Base-by-base conservation (phyloP, 176 grass and related monocot species). In the Secale cereale region DNA sequence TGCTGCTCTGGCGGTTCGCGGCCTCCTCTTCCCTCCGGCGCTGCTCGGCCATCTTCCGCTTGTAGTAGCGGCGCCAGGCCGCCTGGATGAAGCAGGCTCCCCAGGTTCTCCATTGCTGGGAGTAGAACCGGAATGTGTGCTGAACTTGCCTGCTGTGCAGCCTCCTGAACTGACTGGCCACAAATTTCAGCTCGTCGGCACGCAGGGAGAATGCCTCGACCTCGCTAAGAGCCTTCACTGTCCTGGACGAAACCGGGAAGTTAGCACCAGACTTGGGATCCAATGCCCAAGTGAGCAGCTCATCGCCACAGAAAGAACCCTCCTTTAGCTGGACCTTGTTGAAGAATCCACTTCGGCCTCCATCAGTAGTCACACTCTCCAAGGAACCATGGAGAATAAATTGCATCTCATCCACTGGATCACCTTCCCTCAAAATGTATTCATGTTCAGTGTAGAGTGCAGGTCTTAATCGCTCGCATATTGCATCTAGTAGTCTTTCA, bases 401-500 rank as follows among this genome's bases (percentile, higher is more conserved):
- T 48, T 95, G 85, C 91, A 98, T 98, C 91, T 98, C 95, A 46
- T 98, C 93, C 37, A 98, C 96, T 1, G 96, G 96, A 76, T 98
- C 96, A 36, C 96, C 96, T 92, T 98, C 96, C 75, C 94, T 95
- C 83, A 98, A 72, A 85, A 98, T 88, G 75, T 74, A 91, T 59
- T 91, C 85, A 30, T 93, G 41, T 68, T 89, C 78, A 14, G 93
- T 98, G 81, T 94, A 95, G 30, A 98, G 86, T 50, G 83, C 86
- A 64, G 97, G 93, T 81, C 91, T 98, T 54, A 98, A 68, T 5
- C 97, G 72, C 72, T 98, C 93, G 1, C 97, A 98, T 79, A 98
- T 90, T 71, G 97, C 97, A 79, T 98, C 97, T 40, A 98, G 57
- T 41, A 98, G 81, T 4, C 91, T 78, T 28, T 92, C 93, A 28